phyloP scores from a whole-genome alignment of 169 alveolate genomes.

The Plasmodium reichenowi region DNA sequence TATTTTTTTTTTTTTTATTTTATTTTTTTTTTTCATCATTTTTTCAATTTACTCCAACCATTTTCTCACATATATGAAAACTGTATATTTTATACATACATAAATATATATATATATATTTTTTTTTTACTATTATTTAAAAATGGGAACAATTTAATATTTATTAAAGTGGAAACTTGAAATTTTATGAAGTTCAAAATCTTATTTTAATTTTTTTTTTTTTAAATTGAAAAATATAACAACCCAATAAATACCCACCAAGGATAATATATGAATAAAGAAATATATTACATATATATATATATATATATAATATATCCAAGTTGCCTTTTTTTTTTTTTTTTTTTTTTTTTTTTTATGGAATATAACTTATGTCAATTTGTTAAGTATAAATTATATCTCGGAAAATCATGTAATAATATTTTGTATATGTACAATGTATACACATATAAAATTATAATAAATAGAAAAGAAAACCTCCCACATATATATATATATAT shows the following conservation, averaged over 20 bases:
- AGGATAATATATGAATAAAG: no score
- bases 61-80: no score
- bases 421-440: neutral
- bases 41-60: no score
- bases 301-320: neutral
- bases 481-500: neutral
- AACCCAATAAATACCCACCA: no score
- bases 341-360: neutral
- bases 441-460: neutral
- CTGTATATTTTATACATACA: no score
- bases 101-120: no score
- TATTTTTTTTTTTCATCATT: no score
- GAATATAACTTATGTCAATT: neutral
- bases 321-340: neutral
- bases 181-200: no score
- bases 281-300: neutral
- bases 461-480: neutral
- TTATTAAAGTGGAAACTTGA: neutral
- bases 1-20: no score
- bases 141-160: neutral
- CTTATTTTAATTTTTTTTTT: no score
- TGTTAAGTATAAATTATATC: slow-evolving; percentile 1
- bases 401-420: slow-evolving; percentile 1
- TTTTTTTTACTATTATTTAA: neutral
- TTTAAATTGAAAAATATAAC: no score